phyloP scores from a whole-genome alignment of 495 filamentous ascomycete genomes.

The Viridothelium virens region DNA sequence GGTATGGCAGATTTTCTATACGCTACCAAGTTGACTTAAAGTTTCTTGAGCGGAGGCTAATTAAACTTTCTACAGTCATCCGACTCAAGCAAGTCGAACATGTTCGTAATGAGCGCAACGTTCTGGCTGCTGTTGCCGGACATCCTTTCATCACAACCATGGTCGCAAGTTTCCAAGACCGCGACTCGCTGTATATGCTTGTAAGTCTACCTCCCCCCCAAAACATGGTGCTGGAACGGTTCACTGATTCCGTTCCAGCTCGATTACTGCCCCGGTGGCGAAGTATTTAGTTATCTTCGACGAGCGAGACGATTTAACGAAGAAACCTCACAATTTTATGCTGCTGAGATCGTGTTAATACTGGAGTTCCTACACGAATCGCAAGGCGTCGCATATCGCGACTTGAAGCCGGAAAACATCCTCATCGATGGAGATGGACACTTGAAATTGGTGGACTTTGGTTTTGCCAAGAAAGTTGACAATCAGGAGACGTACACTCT shows the following conservation, averaged over 20 bases:
- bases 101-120: constrained; percentile 84
- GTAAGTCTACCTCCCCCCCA: constrained; percentile 40
- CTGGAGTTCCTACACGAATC: constrained; percentile 88
- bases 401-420: constrained; percentile 95
- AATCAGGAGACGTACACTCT: constrained; percentile 85
- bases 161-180: constrained; percentile 81
- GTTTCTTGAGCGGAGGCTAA: background rate
- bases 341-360: constrained; percentile 87
- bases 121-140: constrained; percentile 77
- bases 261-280: constrained; percentile 88
- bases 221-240: background rate
- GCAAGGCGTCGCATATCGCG: constrained; percentile 82
- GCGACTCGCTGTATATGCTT: constrained; percentile 85
- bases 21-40: background rate
- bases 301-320: constrained; percentile 80
- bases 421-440: constrained; percentile 86
- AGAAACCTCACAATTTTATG: constrained; percentile 81
- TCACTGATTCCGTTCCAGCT: constrained; percentile 41
- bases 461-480: constrained; percentile 81
- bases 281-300: constrained; percentile 90
- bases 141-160: constrained; percentile 95
- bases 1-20: constrained; percentile 36
- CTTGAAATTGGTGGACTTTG: constrained; percentile 96
- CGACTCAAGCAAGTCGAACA: constrained; percentile 96
- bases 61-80: constrained; percentile 54